These are phyloP conservation scores for Volutella citrinella DNA, from an alignment of 2,329 filamentous ascomycete species.

Conservation along the genomic window DNA sequence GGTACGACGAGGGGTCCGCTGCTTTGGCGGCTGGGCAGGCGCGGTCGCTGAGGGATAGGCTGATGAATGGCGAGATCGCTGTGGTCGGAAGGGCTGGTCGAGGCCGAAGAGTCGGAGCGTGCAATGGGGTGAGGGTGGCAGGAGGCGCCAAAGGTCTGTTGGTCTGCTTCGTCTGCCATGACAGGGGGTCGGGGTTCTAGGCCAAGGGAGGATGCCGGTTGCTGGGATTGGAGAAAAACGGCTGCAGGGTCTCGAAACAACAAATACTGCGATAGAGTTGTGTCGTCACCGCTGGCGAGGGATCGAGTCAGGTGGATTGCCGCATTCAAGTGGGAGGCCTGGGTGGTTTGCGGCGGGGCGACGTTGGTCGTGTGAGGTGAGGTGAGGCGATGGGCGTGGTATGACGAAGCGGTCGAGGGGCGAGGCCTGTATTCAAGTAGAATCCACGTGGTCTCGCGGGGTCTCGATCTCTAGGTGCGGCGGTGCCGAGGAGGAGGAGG, in stretches of 20 bases:
- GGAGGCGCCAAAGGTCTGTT: constrained; percentile 19
- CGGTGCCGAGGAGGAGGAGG: constrained; percentile 13
- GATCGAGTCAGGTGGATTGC: constrained; percentile 7
- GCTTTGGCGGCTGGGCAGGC: constrained; percentile 70
- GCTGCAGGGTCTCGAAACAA: too few relatives aligned
- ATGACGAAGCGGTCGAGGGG: constrained; percentile 10
- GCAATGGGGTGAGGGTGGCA: constrained; percentile 32
- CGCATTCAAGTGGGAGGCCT: constrained; percentile 9
- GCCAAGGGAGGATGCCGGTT: too few relatives aligned
- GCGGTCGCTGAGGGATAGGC: constrained; percentile 58
- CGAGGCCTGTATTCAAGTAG: constrained; percentile 15
- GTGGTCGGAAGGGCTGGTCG: constrained; percentile 32
- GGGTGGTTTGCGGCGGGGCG: too few relatives aligned
- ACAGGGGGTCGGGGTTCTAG: constrained; percentile 1
- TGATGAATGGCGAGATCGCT: constrained; percentile 43
- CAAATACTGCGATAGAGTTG: constrained; percentile 2
- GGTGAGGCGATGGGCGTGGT: constrained; percentile 8
- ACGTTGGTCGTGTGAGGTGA: constrained; percentile 12
- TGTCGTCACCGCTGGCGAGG: constrained; percentile 12
- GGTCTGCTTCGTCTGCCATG: constrained; percentile 24
- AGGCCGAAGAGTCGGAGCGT: constrained; percentile 36
- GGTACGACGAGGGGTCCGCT: constrained; percentile 82
- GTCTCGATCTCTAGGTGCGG: constrained; percentile 17
- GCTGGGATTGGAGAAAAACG: too few relatives aligned
- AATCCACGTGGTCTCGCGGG: constrained; percentile 22